Conservation (phyloP, 2,329 filamentous ascomycete species). For the Clonostachys chloroleuca region DNA sequence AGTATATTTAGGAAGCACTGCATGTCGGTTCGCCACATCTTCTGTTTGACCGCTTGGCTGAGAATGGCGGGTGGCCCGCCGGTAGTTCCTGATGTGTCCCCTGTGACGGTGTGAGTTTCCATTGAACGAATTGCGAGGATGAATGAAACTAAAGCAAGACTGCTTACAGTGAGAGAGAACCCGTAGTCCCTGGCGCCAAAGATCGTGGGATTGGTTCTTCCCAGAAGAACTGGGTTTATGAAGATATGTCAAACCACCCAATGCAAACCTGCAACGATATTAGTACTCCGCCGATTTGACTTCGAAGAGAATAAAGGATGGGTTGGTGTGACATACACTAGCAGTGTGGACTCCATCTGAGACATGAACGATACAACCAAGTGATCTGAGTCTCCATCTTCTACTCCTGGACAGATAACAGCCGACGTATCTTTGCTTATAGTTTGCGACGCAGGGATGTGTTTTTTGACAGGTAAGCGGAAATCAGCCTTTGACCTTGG, state of each 20-base stretch:
- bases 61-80: constrained; percentile 45
- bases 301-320: too few relatives aligned
- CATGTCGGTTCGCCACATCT: constrained; percentile 61
- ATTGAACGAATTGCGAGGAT: constrained; percentile 4
- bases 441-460: constrained; percentile 37
- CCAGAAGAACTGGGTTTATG: constrained; percentile 21
- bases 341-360: constrained; percentile 51
- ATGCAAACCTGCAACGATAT: constrained; percentile 38
- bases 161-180: constrained; percentile 42
- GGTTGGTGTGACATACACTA: constrained; percentile 39
- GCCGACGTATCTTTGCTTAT: constrained; percentile 54
- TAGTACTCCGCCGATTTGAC: background rate
- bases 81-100: constrained; percentile 26
- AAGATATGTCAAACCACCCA: constrained; percentile 45
- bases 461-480: constrained; percentile 50
- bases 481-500: constrained; percentile 39
- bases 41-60: constrained; percentile 50
- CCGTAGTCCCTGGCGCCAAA: constrained; percentile 36
- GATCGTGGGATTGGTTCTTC: constrained; percentile 18
- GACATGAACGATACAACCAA: constrained; percentile 57
- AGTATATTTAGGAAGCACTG: constrained; percentile 69
- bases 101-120: constrained; percentile 10
- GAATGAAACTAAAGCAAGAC: background rate
- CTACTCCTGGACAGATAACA: constrained; percentile 43
- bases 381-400: constrained; percentile 42